phyloP scores from a whole-genome alignment of 2,329 filamentous ascomycete species.

The Pezicula radicicola region DNA sequence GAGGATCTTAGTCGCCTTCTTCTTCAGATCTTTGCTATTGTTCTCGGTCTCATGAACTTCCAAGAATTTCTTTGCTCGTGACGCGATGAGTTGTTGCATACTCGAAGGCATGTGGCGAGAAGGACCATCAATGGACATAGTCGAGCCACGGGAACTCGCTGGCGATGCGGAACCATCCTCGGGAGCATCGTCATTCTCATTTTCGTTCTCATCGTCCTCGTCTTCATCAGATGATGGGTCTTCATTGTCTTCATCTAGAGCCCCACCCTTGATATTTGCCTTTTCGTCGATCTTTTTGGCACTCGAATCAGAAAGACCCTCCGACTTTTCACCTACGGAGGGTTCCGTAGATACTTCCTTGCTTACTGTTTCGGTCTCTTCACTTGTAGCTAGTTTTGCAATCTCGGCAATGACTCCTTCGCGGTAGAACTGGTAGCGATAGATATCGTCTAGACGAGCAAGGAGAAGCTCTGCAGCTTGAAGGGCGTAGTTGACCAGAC shows the following conservation, averaged over 20 bases:
- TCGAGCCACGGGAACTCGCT: slow-evolving; percentile 57
- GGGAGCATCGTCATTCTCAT: slow-evolving; percentile 50
- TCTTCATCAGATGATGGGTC: slow-evolving; percentile 35
- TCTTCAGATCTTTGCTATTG: slow-evolving; percentile 68
- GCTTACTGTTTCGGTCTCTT: slow-evolving; percentile 7
- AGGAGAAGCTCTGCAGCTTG: slow-evolving; percentile 88
- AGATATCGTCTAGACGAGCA: slow-evolving; percentile 79
- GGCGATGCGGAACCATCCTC: slow-evolving; percentile 36
- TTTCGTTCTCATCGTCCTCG: slow-evolving; percentile 46
- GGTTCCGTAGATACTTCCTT: slow-evolving; percentile 16
- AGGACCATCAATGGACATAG: slow-evolving; percentile 59
- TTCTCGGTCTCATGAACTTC: slow-evolving; percentile 78
- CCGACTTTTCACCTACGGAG: slow-evolving; percentile 11
- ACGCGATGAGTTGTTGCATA: slow-evolving; percentile 70
- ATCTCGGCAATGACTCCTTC: slow-evolving; percentile 96
- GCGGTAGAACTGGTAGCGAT: slow-evolving; percentile 94
- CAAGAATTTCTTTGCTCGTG: slow-evolving; percentile 79
- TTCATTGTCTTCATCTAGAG: slow-evolving; percentile 38
- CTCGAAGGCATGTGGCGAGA: slow-evolving; percentile 48
- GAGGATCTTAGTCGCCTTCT: slow-evolving; percentile 75
- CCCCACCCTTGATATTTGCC: slow-evolving; percentile 9
- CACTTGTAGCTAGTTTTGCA: slow-evolving; percentile 63
- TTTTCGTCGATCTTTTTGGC: slow-evolving; percentile 27
- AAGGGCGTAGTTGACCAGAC: slow-evolving; percentile 80
- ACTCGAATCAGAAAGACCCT: slow-evolving; percentile 29